Evolutionary conservation across 2,329 filamentous ascomycete genomes (phyloP), one percentile per base, ranked within the genome.

Genomic region (Colletotrichum falcatum): DNA sequence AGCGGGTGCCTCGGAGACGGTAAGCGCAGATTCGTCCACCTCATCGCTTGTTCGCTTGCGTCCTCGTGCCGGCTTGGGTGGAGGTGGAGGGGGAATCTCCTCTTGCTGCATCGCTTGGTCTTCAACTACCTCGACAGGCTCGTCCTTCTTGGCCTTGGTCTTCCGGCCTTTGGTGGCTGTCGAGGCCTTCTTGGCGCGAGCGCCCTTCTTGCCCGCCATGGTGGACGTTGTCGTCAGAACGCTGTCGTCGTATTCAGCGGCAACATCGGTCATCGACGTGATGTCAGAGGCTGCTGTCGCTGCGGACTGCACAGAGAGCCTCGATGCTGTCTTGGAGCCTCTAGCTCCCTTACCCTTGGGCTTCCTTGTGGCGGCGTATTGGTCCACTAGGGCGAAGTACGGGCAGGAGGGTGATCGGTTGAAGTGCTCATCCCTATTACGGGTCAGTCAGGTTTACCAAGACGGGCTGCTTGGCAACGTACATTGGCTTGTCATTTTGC

Each of bases 401-500:
- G 90, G 86, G 78, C 96, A 99, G 30, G 91, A 86, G 0, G 94
- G 89, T 1, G 91, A 92, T 74, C 96, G 90, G 65, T 89, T 90
- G 75, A 91, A 90, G 78, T 99, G 96, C 78, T 99, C 96, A 72
- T 97, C 91, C 78, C 93, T 95, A 69, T 56, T 11, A 48, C 37
- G 14, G 14, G n/a, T 18, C 51, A 63, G 42, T 46, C 60, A 28
- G 62, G 5, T 30, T 35, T 12, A 23, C 7, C 18, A 51, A 37
- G 20, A 42, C 28, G 44, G 16, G 9, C 3, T 30, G 44, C 23
- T 26, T 33, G 61, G 72, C 76, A 70, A 81, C 92, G 81, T 80
- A 94, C 90, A 92, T 88, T 72, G 96, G 96, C 78, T 97, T 94
- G 79, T 99, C 96, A 70, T 91, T 91, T 1, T 92, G 91, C 78